Percentiles rank a stretch among this genome's conserved stretches.
Conservation (phyloP, 2,329 filamentous ascomycete species). For the Dendrostoma leiphaemia region DNA sequence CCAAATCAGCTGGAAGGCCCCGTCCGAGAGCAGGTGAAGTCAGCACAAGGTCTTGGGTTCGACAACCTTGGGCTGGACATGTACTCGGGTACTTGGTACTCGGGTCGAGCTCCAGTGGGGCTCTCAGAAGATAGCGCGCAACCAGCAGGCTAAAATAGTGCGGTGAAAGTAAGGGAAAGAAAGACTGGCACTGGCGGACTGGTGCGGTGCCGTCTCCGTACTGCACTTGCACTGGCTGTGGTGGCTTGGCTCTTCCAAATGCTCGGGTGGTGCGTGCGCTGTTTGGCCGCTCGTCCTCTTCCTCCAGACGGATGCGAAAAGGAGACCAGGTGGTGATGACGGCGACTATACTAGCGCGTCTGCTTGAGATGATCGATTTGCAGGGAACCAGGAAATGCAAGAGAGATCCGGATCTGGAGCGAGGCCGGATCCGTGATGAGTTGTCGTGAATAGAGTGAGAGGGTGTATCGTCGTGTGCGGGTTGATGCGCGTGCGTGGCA, state of each 20-base stretch:
- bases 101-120: conserved; percentile 17
- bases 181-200: conserved; percentile 6
- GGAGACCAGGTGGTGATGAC: not conserved
- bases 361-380: conserved; percentile 3
- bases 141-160: conserved; percentile 18
- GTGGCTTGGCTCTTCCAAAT: not conserved
- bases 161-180: conserved; percentile 19
- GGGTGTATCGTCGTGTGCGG: not conserved
- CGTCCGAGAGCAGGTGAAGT: conserved; percentile 1
- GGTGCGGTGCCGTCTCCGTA: no score
- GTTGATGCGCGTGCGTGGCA: not conserved
- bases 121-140: conserved; percentile 16
- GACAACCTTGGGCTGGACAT: not conserved
- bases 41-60: no score
- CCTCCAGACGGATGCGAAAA: not conserved
- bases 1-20: not conserved
- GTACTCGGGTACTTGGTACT: conserved; percentile 16
- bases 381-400: not conserved
- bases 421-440: not conserved
- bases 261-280: conserved; percentile 1
- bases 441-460: not conserved
- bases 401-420: not conserved
- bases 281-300: not conserved
- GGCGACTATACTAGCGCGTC: conserved; percentile 4
- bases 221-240: no score